Evolutionary conservation across 2,329 filamentous ascomycete genomes (phyloP).

Genomic region (Sarocladium brachiariae): DNA sequence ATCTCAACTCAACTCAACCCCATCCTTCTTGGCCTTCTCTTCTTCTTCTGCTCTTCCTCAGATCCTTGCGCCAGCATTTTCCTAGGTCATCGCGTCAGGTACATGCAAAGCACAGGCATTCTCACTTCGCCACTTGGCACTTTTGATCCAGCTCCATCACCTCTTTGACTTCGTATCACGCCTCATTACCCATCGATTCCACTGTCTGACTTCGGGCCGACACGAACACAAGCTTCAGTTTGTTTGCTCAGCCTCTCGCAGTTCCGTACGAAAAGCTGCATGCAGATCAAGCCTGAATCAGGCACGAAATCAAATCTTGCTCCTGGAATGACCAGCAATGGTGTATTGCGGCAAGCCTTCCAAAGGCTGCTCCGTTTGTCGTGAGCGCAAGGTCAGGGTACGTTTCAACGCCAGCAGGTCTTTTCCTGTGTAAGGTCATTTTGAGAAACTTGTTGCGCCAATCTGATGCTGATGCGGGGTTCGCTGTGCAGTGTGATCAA

Average conservation of each 20-base stretch:
- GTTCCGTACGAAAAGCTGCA: too few relatives aligned
- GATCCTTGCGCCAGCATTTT: neutral
- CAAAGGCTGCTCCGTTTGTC: conserved; percentile 48
- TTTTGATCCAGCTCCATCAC: neutral
- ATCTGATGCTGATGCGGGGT: conserved; percentile 1
- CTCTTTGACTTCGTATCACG: too few relatives aligned
- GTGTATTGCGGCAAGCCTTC: conserved; percentile 53
- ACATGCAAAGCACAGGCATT: neutral
- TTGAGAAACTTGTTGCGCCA: neutral
- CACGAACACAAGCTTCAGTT: too few relatives aligned
- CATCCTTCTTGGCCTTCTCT: neutral
- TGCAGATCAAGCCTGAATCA: too few relatives aligned
- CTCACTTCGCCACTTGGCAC: neutral
- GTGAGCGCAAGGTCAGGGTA: conserved; percentile 49
- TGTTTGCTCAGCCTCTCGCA: too few relatives aligned
- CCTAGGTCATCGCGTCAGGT: neutral
- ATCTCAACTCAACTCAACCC: neutral
- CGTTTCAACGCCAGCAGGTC: too few relatives aligned
- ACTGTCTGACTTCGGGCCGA: too few relatives aligned
- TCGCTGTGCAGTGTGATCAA: conserved; percentile 42
- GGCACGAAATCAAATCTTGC: too few relatives aligned
- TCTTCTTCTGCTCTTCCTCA: neutral
- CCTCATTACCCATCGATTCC: too few relatives aligned
- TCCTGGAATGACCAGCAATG: conserved; percentile 29
- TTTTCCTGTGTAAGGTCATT: neutral